These are phyloP conservation scores for Gossypium ekmanianum DNA, from an alignment of 345 rosid genomes.

Conservation along the genomic window DNA sequence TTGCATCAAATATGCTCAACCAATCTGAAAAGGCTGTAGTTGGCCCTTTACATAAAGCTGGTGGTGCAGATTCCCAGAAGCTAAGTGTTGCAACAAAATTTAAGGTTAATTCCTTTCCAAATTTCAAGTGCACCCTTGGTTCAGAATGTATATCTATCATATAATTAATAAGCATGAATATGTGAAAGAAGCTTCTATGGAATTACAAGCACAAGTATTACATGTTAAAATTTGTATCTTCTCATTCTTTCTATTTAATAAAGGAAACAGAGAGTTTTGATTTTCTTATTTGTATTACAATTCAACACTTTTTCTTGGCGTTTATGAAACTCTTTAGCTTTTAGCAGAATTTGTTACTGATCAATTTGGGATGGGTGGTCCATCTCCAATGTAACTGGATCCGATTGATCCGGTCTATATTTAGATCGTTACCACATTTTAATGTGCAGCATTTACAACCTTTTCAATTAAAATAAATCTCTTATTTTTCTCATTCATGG, in stretches of 20 bases:
- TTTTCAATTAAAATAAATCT: background rate
- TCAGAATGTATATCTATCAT: background rate
- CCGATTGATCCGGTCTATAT: background rate
- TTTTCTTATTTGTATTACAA: background rate
- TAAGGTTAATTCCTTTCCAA: constrained; percentile 49
- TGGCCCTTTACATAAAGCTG: constrained; percentile 85
- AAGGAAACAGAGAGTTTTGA: background rate
- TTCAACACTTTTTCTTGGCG: background rate
- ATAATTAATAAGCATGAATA: background rate
- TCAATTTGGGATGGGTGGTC: background rate
- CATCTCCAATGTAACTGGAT: background rate
- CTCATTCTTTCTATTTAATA: background rate
- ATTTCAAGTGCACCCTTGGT: background rate
- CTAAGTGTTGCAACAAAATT: constrained; percentile 89
- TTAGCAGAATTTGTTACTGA: background rate
- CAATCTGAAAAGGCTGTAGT: constrained; percentile 74
- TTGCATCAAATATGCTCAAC: constrained; percentile 82
- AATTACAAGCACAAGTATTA: background rate
- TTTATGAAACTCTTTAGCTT: background rate
- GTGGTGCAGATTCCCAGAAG: constrained; percentile 95
- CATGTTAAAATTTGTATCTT: background rate
- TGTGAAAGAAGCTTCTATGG: constrained; percentile 9
- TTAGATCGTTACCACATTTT: background rate
- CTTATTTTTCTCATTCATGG: background rate
- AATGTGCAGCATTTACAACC: background rate